Evolutionary conservation across 257 asterid species (phyloP), one percentile per base, ranked within the genome.

Genomic region (Solanum ahanhuiri): DNA sequence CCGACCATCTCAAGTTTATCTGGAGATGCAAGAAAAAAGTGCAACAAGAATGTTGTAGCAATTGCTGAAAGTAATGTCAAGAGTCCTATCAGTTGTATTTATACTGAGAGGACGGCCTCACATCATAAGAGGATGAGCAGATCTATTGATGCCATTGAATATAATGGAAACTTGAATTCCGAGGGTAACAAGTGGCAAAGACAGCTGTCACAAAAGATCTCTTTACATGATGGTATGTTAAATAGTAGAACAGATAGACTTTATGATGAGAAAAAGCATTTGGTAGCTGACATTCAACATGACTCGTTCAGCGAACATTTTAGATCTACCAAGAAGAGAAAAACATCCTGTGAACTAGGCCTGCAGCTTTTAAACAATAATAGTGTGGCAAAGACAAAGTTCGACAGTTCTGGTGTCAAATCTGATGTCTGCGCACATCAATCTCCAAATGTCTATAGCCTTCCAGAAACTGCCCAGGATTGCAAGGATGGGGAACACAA

Each of bases 301-400:
- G 84, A 90, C 86, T 86, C 87, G 22, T 75, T 85, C 85, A 83
- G 83, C 28, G 64, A 91, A 86, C 89, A 84, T 82, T 77, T 37
- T 63, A 90, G 93, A 89, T 86, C 94, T 82, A 51, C 23, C 85
- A 97, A 94, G 91, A 94, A 91, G 92, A 92, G 93, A 88, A 95
- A 91, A 85, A 87, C 88, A 69, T 90, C 93, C 82, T 82, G 73
- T 45, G 89, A 88, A 28, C 90, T 91, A 69, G 84, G 88, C 35
- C n/a, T 45, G 77, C 87, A 86, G 70, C 82, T 67, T 85, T 83
- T 77, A 82, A 86, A 71, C 87, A 90, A 87, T 83, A 81, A 90
- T 37, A 57, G 51, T 75, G 86, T 75, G 88, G 86, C 43, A 70
- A 86, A 89, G 69, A 85, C 82, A 41, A 58, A 85, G 41, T 85